Evolutionary conservation across 331 rosid species (phyloP), one percentile per base, ranked within the genome.

Genomic region (Rhamnella rubrinervis): DNA sequence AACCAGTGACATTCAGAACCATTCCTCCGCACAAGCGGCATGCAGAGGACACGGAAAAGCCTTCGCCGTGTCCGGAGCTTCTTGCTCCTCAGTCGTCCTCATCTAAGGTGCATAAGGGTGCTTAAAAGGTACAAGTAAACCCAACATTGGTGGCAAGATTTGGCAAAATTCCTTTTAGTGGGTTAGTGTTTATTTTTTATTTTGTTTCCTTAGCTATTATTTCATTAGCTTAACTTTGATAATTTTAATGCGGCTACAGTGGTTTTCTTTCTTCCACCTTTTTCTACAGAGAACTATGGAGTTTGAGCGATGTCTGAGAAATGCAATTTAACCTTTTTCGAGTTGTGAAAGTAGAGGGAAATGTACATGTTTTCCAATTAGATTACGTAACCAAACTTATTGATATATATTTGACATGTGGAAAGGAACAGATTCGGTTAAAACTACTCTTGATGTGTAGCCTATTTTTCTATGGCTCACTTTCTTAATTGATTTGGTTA

Each of bases 11-110:
- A 23, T 23, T 23, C 23, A 23, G 23, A 23, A 23, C 23, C 78
- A 21, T 87, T 7, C 87, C 92, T 18, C 92, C 87, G 0, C 89
- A 87, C 70, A 87, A 78, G 70, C 85, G 83, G 20, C 83, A 51
- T 44, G 59, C 77, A 16, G 67, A 75, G 53, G 80, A 65, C 66
- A 10, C 61, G 11, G 60, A 51, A 11, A 37, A 65, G 50, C 8
- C 46, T 28, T 57, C 66, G 53, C 78, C 16, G 31, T 41, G 18
- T 20, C 64, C 68, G 10, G 20, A 65, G 31, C 53, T 13, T 37
- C 63, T 57, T 8, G 16, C 55, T 39, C 72, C 72, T 55, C 55
- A 59, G 53, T 31, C 61, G 6, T 51, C 56, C 5, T 50, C 26
- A 38, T 61, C 41, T 0, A 13, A 9, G 17, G 15, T 6, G 4